A percentile compares a stretch with the other conserved stretches of the same genome.
Conservation (phyloP, 345 rosid species). For the Arabis alpina region DNA sequence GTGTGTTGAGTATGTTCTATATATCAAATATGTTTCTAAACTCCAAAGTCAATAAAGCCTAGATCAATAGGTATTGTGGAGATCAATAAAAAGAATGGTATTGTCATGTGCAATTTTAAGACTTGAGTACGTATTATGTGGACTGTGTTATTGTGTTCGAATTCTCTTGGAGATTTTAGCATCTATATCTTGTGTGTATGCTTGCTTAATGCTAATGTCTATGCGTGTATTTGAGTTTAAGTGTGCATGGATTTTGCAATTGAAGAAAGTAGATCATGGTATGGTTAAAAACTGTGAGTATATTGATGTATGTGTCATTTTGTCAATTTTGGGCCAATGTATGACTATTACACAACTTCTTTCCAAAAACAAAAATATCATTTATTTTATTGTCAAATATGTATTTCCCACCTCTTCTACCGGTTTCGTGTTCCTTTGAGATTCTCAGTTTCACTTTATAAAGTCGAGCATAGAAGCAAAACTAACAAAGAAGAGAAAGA, state of each 20-base stretch:
- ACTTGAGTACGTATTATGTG: background rate
- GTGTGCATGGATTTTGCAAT: too few relatives aligned
- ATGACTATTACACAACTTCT: too few relatives aligned
- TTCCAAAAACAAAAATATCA: too few relatives aligned
- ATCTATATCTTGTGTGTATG: background rate
- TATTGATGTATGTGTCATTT: too few relatives aligned
- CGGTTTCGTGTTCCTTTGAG: too few relatives aligned
- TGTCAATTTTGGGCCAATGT: too few relatives aligned
- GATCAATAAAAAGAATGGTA: background rate
- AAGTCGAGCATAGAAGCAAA: too few relatives aligned
- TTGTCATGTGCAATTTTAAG: conserved; percentile 5
- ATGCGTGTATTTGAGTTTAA: background rate
- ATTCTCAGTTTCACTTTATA: too few relatives aligned
- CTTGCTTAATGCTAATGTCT: background rate
- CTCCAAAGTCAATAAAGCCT: conserved; percentile 2
- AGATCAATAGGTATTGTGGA: conserved; percentile 7
- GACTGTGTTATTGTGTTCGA: conserved; percentile 1
- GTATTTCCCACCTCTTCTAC: too few relatives aligned
- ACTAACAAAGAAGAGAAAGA: background rate
- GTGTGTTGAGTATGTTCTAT: conserved; percentile 7
- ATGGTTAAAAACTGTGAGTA: too few relatives aligned
- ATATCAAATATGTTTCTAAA: conserved; percentile 7
- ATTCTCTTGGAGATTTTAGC: background rate
- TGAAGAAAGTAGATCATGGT: too few relatives aligned
- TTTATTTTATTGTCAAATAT: too few relatives aligned